Base-by-base conservation (phyloP, 2,329 filamentous ascomycete genomes). In the Raffaelea albimanens region DNA sequence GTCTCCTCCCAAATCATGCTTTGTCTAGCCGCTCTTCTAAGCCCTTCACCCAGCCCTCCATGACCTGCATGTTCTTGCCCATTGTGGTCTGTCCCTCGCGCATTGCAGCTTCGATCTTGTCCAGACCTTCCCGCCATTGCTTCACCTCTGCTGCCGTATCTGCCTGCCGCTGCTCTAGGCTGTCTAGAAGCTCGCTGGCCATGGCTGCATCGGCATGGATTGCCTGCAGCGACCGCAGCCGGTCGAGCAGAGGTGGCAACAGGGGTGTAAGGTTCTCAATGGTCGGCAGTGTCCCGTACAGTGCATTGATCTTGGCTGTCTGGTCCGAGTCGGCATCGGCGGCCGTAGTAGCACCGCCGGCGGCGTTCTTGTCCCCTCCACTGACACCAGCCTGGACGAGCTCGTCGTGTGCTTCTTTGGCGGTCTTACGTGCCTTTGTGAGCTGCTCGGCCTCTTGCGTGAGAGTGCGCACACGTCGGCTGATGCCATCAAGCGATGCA, bases 141-240 rank as follows among this genome's bases (percentile, higher is more conserved):
- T 82, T 81, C 49, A 98, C 82, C 62, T 97, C 93, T 5, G 74
- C 73, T 21, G 82, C 81, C 79, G 93, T 90, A 52, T 93, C 87
- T 1, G 74, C 76, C 65, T 97, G 93, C 53, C 82, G 76, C 59
- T 75, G 78, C 65, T 95, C 90, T 38, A 96, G 72, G 44, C 79
- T 79, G 46, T 85, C 81, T 45, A 98, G 69, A 8, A 83, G 86
- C 57, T 87, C 82, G 50, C 82, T 82, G 2, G 91, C 91, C 29
- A 80, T 80, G 22, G 87, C 90, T 1, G 93, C 93, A 57, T 90
- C 87, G 0, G 87, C 82, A 60, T 98, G 93, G 44, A 97, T 83
- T 14, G 83, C 80, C 50, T 87, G 78, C 48, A 98, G 71, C 9
- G 88, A 94, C 49, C 90, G 78, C 44, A 98, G 69, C 22, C 93